Evolutionary conservation across 345 rosid genomes (phyloP).

Genomic region (Hypericum androsaemum): DNA sequence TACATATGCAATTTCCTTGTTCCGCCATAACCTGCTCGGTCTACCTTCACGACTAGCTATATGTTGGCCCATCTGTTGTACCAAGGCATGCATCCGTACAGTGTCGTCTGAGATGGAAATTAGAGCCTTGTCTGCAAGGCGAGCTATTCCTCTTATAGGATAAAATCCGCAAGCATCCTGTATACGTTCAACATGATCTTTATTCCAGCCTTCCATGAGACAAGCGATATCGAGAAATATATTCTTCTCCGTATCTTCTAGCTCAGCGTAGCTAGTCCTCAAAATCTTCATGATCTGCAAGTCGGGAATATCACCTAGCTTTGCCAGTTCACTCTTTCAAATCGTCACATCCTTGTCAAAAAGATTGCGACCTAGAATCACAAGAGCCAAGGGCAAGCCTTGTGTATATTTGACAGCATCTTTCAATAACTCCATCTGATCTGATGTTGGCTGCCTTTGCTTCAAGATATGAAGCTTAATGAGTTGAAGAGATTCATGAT

Average conservation of each 20-base stretch:
- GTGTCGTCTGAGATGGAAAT: background rate
- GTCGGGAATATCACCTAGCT: background rate
- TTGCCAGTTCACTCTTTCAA: background rate
- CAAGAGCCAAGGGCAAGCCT: background rate
- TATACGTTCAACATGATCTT: background rate
- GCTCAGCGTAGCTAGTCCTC: background rate
- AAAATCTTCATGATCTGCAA: background rate
- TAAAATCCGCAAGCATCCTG: background rate
- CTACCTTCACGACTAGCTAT: background rate
- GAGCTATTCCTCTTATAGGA: background rate
- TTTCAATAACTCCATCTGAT: background rate
- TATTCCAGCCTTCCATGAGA: background rate
- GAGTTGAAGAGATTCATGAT: background rate
- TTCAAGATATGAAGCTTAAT: background rate
- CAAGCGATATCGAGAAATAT: constrained; percentile 1
- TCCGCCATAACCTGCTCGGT: constrained; percentile 14
- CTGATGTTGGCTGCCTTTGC: background rate
- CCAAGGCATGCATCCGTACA: background rate
- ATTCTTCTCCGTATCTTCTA: background rate
- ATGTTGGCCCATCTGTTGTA: constrained; percentile 1
- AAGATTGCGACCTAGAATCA: background rate
- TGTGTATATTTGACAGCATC: background rate
- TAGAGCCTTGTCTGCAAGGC: background rate
- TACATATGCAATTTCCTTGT: constrained; percentile 1
- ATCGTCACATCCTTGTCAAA: background rate